Conservation (phyloP, 2,329 filamentous ascomycete genomes). For the Fusarium setosum region DNA sequence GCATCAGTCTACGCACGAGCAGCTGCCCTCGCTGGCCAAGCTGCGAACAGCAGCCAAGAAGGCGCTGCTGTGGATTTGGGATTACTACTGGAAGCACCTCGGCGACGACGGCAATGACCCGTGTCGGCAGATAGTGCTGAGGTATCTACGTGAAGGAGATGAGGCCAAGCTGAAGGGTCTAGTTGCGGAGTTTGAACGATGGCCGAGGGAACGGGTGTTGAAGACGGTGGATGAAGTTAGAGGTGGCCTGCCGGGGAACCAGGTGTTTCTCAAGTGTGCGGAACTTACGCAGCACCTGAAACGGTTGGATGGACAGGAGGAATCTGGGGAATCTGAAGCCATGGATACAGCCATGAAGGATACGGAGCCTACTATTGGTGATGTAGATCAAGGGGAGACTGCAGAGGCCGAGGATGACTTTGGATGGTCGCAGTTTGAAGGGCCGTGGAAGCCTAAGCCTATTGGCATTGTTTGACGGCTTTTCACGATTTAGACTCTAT, state of each 20-base stretch:
- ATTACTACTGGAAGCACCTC: slow-evolving; percentile 81
- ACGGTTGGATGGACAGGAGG: slow-evolving; percentile 13
- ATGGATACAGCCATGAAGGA: slow-evolving; percentile 21
- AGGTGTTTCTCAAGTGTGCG: slow-evolving; percentile 56
- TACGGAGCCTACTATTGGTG: slow-evolving; percentile 26
- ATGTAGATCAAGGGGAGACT: slow-evolving; percentile 26
- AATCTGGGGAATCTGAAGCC: slow-evolving; percentile 13
- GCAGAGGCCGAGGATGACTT: slow-evolving; percentile 30
- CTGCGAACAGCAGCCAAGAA: slow-evolving; percentile 76
- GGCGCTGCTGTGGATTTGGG: slow-evolving; percentile 87
- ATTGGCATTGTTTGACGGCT: slow-evolving; percentile 63
- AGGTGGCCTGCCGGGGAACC: slow-evolving; percentile 54
- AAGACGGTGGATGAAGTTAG: slow-evolving; percentile 53
- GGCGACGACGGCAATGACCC: slow-evolving; percentile 41
- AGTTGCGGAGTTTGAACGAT: slow-evolving; percentile 48
- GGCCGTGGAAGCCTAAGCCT: slow-evolving; percentile 67
- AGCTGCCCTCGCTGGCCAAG: slow-evolving; percentile 80
- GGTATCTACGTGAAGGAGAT: slow-evolving; percentile 52
- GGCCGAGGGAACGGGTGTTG: slow-evolving; percentile 52
- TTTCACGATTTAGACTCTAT: not conserved
- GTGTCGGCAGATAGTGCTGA: slow-evolving; percentile 51
- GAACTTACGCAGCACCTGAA: slow-evolving; percentile 56
- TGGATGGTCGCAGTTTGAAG: slow-evolving; percentile 62
- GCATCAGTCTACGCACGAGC: slow-evolving; percentile 91
- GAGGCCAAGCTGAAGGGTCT: slow-evolving; percentile 39